Evolutionary conservation across 225 moss, liverwort and hornwort species (phyloP).

Genomic region (Polytrichum commune): DNA sequence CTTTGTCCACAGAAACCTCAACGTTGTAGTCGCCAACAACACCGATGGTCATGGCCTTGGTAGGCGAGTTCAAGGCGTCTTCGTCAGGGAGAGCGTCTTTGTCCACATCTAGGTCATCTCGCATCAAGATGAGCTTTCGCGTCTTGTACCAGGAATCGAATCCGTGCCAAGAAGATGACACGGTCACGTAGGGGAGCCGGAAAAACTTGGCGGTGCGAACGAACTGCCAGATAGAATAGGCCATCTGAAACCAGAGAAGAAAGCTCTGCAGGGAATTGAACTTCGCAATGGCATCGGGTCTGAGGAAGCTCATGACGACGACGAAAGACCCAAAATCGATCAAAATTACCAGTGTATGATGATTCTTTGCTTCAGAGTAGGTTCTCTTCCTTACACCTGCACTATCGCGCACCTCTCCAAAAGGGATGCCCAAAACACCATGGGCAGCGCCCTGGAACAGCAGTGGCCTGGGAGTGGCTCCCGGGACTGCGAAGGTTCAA

Average conservation of each 20-base stretch:
- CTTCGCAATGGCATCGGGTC: constrained; percentile 10
- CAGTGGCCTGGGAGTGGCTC: no score
- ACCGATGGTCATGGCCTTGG: constrained; percentile 4
- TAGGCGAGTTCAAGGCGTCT: no score
- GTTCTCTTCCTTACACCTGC: no score
- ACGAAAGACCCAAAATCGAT: no score
- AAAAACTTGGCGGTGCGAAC: constrained; percentile 48
- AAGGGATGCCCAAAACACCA: no score
- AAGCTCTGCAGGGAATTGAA: not conserved
- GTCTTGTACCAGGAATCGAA: constrained; percentile 30
- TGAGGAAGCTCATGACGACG: constrained; percentile 21
- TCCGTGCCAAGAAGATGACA: constrained; percentile 43
- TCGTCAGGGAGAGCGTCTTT: not conserved
- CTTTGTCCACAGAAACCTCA: constrained; percentile 30
- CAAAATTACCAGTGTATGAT: no score
- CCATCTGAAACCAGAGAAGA: constrained; percentile 38
- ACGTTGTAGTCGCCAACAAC: not conserved
- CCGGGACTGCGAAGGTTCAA: no score
- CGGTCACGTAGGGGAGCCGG: constrained; percentile 37
- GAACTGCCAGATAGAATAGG: constrained; percentile 52
- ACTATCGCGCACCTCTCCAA: no score
- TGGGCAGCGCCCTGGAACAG: no score
- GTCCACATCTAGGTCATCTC: constrained; percentile 16
- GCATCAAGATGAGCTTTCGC: constrained; percentile 26
- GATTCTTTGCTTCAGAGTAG: no score